Evolutionary conservation across 306 rosid species (phyloP), one percentile per base, ranked within the genome.

Genomic region (Parietaria judaica): DNA sequence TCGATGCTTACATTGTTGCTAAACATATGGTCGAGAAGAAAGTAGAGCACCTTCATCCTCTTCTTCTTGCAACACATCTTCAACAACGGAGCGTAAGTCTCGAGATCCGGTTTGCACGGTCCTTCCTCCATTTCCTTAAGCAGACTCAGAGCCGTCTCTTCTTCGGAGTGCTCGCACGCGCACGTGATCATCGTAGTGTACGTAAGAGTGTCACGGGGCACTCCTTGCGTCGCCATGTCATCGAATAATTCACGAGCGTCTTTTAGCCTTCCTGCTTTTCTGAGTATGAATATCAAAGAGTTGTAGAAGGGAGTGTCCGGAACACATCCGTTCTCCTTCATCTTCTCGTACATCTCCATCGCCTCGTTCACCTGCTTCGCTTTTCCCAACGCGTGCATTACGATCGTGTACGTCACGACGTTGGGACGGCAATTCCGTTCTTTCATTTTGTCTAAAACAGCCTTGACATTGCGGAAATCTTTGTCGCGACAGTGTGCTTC

Each of bases 31-130:
- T 77, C 84, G 57, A 84, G 68, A 65, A 92, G 69, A 76, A 92
- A 77, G 63, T 68, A 63, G 39, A 88, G 82, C 81, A 92, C 79
- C 79, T 80, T 88, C 88, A 86, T 86, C 66, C 95, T 83, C 76
- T 84, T 92, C 86, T 80, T 86, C 46, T 58, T 82, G 75, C 89
- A 79, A 74, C 86, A 88, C 86, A 92, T 80, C 84, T 86, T 92
- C 73, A 92, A 60, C 76, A 92, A 76, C 0, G 94, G 90, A 65
- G 80, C 83, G 51, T 92, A 92, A 14, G 96, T 92, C 73, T 68
- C 64, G 7, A 82, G 47, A 4, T 74, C 72, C 0, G 90, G 95
- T 73, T 80, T 79, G 80, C 81, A 78, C 1, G 71, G 64, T 8
- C 66, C 66, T 31, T 88, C 94, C 74, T 74, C 96, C 95, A 92